Base-by-base conservation (phyloP, 306 rosid species). In the Sophora flavescens region DNA sequence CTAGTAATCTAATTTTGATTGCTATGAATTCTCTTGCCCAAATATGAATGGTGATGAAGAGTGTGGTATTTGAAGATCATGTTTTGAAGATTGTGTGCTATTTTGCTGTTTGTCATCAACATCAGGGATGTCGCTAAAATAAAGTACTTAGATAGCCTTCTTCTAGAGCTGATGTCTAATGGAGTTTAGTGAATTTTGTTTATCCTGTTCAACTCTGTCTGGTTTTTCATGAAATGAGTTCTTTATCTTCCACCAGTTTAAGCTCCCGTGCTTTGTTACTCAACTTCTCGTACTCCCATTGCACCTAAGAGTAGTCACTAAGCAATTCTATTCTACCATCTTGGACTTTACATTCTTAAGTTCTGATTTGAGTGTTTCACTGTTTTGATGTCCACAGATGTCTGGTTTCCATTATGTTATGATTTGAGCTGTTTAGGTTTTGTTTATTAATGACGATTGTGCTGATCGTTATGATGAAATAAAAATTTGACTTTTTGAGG, bases 291-390 rank as follows among this genome's bases (percentile, higher is more conserved):
- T 88, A 70, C 67, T 85, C 88, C 62, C 58, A 76, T 59, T 87
- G 90, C 69, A 91, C 85, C 67, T 82, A 85, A 26, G 82, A 79
- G 82, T 90, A 88, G 80, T 90, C 87, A 10, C 70, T 72, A 50
- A 83, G 93, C 81, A 87, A 54, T 77, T 80, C 87, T 67, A 72
- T 74, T 78, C 86, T 67, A 69, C 75, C 91, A 86, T 88, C 74
- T 53, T 70, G 17, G 60, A 58, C 81, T 65, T 86, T 26, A 84
- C 87, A 39, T 70, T 78, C 52, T 87, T 88, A 61, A 88, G 90
- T 79, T 88, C 89, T 36, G 68, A 80, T 80, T 82, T 91, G 33
- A 91, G 87, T 61, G 68, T 72, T 74, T n/a, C n/a, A n/a, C n/a
- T n/a, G n/a, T n/a, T 22, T 85, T 26, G n/a, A 72, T 57, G 56